These are phyloP conservation scores for Rhypophila decipiens DNA, from an alignment of 495 filamentous ascomycete genomes.

Conservation along the genomic window DNA sequence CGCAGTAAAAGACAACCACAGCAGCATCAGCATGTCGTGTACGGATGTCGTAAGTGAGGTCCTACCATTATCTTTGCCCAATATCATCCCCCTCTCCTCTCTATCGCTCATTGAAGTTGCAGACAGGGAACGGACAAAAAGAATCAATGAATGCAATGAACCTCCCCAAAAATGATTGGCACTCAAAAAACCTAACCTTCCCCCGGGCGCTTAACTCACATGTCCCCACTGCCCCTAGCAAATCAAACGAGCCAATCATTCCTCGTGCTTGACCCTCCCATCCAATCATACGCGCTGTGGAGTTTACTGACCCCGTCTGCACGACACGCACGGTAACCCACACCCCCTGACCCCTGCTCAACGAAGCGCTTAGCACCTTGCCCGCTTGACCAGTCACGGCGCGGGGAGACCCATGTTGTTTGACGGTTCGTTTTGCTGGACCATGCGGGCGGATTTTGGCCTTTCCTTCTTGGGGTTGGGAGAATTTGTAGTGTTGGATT, in stretches of 20 bases:
- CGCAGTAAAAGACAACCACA: too few species aligned
- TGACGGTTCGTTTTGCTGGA: not conserved
- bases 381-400: conserved; percentile 5
- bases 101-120: too few species aligned
- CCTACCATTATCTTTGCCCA: too few species aligned
- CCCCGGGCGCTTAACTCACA: conserved; percentile 1
- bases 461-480: not conserved
- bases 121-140: too few species aligned
- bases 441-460: conserved; percentile 16
- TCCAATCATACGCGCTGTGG: not conserved
- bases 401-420: not conserved
- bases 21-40: too few species aligned
- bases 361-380: conserved; percentile 7
- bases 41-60: too few species aligned
- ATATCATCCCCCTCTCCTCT: too few species aligned
- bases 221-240: too few species aligned
- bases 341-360: not conserved
- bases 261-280: too few species aligned
- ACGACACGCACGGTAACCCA: not conserved
- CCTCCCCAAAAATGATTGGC: not conserved
- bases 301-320: not conserved
- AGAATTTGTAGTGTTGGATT: not conserved
- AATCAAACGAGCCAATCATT: too few species aligned
- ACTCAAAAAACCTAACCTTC: not conserved
- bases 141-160: too few species aligned